phyloP scores from a whole-genome alignment of 331 rosid genomes.

The Prunus yedoensis region DNA sequence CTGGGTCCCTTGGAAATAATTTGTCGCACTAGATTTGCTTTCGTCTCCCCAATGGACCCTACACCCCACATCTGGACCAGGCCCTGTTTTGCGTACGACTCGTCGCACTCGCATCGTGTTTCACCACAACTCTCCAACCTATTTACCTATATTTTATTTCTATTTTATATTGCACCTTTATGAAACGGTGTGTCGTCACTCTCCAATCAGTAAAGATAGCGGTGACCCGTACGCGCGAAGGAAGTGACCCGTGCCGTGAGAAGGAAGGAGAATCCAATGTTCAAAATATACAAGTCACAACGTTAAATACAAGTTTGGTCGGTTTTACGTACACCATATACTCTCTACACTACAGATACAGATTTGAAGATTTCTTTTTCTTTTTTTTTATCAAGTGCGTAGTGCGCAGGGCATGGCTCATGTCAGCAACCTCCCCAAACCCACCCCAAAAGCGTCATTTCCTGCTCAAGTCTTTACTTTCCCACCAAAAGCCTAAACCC shows the following conservation, averaged over 20 bases:
- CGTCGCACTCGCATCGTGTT: not conserved
- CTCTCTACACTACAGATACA: not conserved
- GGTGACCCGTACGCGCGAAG: not conserved
- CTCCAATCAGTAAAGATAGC: not conserved
- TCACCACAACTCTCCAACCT: not conserved
- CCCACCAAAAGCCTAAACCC: slow-evolving; percentile 17
- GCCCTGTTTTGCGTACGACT: not conserved
- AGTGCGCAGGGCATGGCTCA: slow-evolving; percentile 5
- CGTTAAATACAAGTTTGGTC: not conserved
- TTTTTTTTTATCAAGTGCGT: not conserved
- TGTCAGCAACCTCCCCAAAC: not conserved
- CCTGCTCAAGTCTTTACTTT: not conserved
- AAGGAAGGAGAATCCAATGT: slow-evolving; percentile 10
- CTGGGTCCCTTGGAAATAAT: not conserved
- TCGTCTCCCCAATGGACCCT: not conserved
- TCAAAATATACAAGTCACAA: not conserved
- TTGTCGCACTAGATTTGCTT: not conserved
- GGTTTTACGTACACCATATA: not conserved
- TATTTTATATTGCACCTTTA: not conserved
- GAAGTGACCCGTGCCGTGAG: not conserved
- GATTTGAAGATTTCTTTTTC: no score
- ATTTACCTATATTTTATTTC: not conserved
- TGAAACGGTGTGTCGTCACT: not conserved
- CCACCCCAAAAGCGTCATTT: not conserved
- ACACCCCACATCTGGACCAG: not conserved